Evolutionary conservation across 768 basidiomycete genomes (phyloP).

Genomic region (Lactifluus pinguis): DNA sequence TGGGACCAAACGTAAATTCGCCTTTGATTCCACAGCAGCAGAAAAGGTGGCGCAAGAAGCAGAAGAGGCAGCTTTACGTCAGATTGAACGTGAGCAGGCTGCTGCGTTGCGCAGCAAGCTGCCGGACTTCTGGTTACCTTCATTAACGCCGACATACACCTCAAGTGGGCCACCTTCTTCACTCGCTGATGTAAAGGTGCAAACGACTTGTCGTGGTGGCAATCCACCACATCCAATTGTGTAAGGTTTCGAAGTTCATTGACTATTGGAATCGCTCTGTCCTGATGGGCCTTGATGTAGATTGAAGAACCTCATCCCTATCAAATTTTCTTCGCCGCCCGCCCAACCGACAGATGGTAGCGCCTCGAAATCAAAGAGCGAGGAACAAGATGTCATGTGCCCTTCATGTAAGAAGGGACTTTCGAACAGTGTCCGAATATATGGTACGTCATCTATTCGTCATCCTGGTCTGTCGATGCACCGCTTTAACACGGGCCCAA

Average conservation of each 20-base stretch:
- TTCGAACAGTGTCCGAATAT: conserved; percentile 67
- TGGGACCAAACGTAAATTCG: conserved; percentile 77
- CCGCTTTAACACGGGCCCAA: neutral
- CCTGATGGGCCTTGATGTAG: conserved; percentile 32
- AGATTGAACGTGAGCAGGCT: conserved; percentile 80
- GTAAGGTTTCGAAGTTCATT: conserved; percentile 39
- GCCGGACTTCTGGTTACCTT: conserved; percentile 96
- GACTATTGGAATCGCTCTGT: conserved; percentile 2
- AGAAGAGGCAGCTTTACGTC: conserved; percentile 75
- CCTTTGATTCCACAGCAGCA: conserved; percentile 64
- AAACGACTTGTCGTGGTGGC: conserved; percentile 82
- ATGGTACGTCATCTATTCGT: conserved; percentile 55
- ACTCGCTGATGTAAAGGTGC: conserved; percentile 72
- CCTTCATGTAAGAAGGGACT: conserved; percentile 82
- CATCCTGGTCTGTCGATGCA: neutral
- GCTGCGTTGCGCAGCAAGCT: conserved; percentile 81
- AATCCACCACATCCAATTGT: conserved; percentile 66
- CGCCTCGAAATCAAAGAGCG: conserved; percentile 39
- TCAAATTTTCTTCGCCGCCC: conserved; percentile 62
- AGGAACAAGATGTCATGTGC: conserved; percentile 58
- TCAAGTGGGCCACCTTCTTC: conserved; percentile 53
- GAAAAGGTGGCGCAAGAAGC: conserved; percentile 69
- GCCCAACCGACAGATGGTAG: conserved; percentile 25
- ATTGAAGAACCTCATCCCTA: conserved; percentile 71
- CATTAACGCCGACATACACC: conserved; percentile 75